phyloP scores from a whole-genome alignment of 2,329 filamentous ascomycete genomes.

The Dactylellina drechsleri region DNA sequence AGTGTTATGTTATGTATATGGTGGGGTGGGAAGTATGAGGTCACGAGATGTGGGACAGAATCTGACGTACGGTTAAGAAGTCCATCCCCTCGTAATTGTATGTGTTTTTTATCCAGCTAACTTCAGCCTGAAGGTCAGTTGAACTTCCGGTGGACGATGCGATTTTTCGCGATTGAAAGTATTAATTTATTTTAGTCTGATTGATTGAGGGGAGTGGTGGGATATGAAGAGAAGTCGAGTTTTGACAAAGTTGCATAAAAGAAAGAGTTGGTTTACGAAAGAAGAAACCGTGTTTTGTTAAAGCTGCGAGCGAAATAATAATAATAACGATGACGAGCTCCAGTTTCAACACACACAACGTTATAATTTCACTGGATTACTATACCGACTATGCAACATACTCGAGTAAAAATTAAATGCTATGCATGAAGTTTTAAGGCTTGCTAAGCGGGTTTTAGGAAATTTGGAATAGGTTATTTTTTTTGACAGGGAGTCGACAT shows the following conservation, averaged over 20 bases:
- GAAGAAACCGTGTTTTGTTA: conserved; percentile 55
- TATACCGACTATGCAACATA: too few species aligned
- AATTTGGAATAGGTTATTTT: too few species aligned
- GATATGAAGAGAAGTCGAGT: background rate
- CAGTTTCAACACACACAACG: conserved; percentile 16
- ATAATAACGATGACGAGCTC: conserved; percentile 27
- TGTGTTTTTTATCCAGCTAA: conserved; percentile 2
- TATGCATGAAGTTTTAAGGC: too few species aligned
- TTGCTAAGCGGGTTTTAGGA: too few species aligned
- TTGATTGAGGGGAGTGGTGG: background rate
- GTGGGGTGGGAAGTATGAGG: conserved; percentile 4
- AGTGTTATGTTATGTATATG: background rate
- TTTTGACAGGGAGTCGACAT: too few species aligned
- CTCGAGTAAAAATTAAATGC: too few species aligned
- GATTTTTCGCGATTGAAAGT: background rate
- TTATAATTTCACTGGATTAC: too few species aligned
- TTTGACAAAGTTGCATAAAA: background rate
- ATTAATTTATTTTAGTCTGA: background rate
- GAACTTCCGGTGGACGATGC: background rate
- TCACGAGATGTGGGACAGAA: conserved; percentile 9
- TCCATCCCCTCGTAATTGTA: conserved; percentile 21
- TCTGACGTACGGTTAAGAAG: conserved; percentile 42
- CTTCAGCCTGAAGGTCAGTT: conserved; percentile 16
- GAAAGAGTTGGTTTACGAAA: conserved; percentile 16
- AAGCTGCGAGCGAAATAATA: conserved; percentile 1